Base-by-base conservation (phyloP, 345 rosid genomes). In the Tarenaya hassleriana region DNA sequence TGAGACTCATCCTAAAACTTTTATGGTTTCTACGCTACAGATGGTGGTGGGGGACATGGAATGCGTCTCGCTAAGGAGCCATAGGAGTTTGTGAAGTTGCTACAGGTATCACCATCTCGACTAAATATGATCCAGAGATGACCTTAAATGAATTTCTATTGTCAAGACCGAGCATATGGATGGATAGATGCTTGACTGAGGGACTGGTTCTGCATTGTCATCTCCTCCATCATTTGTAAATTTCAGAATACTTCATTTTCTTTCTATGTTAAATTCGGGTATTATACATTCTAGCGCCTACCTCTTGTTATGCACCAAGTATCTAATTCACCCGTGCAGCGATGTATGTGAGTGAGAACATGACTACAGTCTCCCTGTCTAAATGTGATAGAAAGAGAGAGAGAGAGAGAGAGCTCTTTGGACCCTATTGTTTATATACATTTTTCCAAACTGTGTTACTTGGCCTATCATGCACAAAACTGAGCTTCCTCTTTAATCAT, bases 31-130 rank as follows among this genome's bases (percentile, higher is more conserved):
- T n/a, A n/a, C n/a, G n/a, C n/a, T n/a, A n/a, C n/a, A n/a, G n/a
- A n/a, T 12, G 95, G 98, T 73, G 98, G 98, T 73, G 98, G 96
- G 57, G 95, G 98, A 43, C 89, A 94, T 71, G 98, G 98, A 60
- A 91, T 91, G 96, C 96, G 96, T 54, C 95, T 91, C 53, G 96
- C 96, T 45, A 91, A 84, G 62, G 94, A 81, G 66, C 96, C 96
- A 14, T 81, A 69, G 12, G 98, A 91, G 67, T 91, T 91, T 83
- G 95, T 91, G 34, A 87, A 91, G 78, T 69, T 91, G 67, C 71
- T 91, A 16, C 95, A 87, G 95, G 98, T 92, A 78, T 52, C 40
- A 35, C 17, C 16, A 47, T 45, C 34, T 58, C 24, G 32, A 31
- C 42, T 5, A 45, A 16, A n/a, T n/a, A 29, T 60, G 40, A 37